Percentiles rank a stretch among this genome's conserved stretches.
Evolutionary conservation across 768 basidiomycete species (phyloP).

Genomic region (Tricholoma sp.): DNA sequence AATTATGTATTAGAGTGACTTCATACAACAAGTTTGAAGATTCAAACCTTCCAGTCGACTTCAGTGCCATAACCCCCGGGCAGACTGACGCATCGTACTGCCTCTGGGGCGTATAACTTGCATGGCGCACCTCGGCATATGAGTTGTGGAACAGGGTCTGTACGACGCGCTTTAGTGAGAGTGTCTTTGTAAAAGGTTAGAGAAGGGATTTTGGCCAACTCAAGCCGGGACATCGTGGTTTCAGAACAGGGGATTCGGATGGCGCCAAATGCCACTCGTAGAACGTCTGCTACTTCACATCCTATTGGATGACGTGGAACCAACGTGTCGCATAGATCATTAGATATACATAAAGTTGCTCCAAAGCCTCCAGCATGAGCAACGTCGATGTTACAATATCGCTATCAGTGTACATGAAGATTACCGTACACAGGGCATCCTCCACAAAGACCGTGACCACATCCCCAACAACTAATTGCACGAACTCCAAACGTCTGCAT

Average conservation of each 20-base stretch:
- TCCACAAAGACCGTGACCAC: slow-evolving; percentile 67
- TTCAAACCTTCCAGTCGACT: slow-evolving; percentile 78
- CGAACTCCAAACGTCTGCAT: slow-evolving; percentile 73
- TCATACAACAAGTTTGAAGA: slow-evolving; percentile 23
- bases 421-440: slow-evolving; percentile 44
- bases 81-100: slow-evolving; percentile 76
- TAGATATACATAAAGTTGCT: neutral
- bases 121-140: slow-evolving; percentile 79
- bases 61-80: slow-evolving; percentile 69
- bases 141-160: slow-evolving; percentile 69
- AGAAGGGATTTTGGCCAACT: slow-evolving; percentile 66
- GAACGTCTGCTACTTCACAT: too few relatives aligned
- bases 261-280: neutral
- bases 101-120: slow-evolving; percentile 71
- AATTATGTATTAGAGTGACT: neutral
- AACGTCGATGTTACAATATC: too few relatives aligned
- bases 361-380: neutral
- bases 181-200: slow-evolving; percentile 74
- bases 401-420: slow-evolving; percentile 8
- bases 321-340: slow-evolving; percentile 21
- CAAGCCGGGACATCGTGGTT: slow-evolving; percentile 56
- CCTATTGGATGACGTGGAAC: slow-evolving; percentile 28
- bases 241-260: neutral
- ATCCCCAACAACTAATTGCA: slow-evolving; percentile 83
- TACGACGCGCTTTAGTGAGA: slow-evolving; percentile 62